These are phyloP conservation scores for Nemania sp. DNA, from an alignment of 2,329 filamentous ascomycete genomes.

Conservation along the genomic window DNA sequence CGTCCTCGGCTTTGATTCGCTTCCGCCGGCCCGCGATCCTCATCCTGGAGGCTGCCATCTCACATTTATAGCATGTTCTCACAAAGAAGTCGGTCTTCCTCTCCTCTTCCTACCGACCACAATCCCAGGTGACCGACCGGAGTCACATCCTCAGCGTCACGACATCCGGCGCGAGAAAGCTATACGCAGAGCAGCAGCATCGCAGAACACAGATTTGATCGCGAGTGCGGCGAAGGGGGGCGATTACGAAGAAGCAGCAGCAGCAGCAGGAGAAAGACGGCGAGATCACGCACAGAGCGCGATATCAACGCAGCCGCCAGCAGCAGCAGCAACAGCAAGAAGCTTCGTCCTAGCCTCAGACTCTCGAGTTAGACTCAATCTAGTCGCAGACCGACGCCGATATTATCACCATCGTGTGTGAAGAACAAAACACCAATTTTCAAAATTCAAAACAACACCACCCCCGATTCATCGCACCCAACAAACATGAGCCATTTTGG, in stretches of 20 bases:
- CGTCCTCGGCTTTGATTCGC: conserved; percentile 44
- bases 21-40: conserved; percentile 27
- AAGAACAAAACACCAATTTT: no score
- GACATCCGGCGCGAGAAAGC: conserved; percentile 49
- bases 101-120: conserved; percentile 61
- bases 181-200: conserved; percentile 3
- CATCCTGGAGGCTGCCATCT: conserved; percentile 44
- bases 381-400: no score
- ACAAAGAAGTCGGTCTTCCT: conserved; percentile 56
- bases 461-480: conserved; percentile 19
- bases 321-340: conserved; percentile 6
- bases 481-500: conserved; percentile 46
- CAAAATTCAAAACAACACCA: not conserved
- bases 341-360: not conserved
- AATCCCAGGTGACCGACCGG: conserved; percentile 66
- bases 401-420: no score
- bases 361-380: no score
- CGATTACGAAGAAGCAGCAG: conserved; percentile 16
- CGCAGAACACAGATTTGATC: not conserved
- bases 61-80: conserved; percentile 57
- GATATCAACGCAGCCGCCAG: conserved; percentile 5
- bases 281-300: not conserved
- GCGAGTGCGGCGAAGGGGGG: conserved; percentile 27
- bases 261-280: no score
- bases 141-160: conserved; percentile 51